A percentile compares a stretch with the other conserved stretches of the same genome.
Conservation (phyloP, 108 stramenopile species). For the Aurantiochytrium sp. region DNA sequence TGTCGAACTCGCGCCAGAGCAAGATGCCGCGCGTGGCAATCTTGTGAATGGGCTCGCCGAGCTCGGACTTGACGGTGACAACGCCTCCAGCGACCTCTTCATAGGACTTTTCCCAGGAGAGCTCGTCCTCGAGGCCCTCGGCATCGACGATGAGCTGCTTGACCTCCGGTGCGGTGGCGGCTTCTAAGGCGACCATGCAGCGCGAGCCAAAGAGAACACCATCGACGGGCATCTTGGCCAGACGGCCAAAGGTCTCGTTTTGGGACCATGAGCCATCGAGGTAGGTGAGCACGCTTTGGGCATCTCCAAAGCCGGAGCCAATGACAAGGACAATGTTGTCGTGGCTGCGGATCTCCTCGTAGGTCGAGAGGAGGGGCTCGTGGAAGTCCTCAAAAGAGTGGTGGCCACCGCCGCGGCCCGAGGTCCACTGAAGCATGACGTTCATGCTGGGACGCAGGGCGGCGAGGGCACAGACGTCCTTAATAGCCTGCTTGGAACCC, state of each 20-base stretch:
- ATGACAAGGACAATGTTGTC: slow-evolving; percentile 17
- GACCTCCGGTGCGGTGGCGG: slow-evolving; percentile 26
- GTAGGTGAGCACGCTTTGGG: background rate
- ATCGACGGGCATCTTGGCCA: slow-evolving; percentile 21
- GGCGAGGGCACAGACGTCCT: background rate
- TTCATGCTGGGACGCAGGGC: background rate
- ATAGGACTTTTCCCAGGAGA: slow-evolving; percentile 20
- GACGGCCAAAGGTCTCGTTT: background rate
- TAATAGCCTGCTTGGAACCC: slow-evolving; percentile 4
- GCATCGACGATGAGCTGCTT: slow-evolving; percentile 24
- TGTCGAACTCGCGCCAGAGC: slow-evolving; percentile 22
- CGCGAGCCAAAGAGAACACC: slow-evolving; percentile 22
- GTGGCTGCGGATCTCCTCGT: slow-evolving; percentile 20
- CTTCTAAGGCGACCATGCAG: slow-evolving; percentile 21
- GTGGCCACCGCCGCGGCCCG: slow-evolving; percentile 23
- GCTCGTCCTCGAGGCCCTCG: slow-evolving; percentile 6
- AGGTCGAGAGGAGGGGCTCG: slow-evolving; percentile 20
- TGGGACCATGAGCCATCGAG: slow-evolving; percentile 9
- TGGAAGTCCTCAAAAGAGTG: slow-evolving; percentile 28
- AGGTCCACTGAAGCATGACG: slow-evolving; percentile 24
- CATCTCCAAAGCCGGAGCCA: slow-evolving; percentile 18
- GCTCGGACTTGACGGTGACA: slow-evolving; percentile 19
- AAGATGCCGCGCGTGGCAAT: slow-evolving; percentile 14
- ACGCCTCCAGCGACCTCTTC: slow-evolving; percentile 20
- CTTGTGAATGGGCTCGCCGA: slow-evolving; percentile 29